A percentile compares a stretch with the other conserved stretches of the same genome.
phyloP scores from a whole-genome alignment of 2,329 filamentous ascomycete genomes.

The Ilyonectria sp. region DNA sequence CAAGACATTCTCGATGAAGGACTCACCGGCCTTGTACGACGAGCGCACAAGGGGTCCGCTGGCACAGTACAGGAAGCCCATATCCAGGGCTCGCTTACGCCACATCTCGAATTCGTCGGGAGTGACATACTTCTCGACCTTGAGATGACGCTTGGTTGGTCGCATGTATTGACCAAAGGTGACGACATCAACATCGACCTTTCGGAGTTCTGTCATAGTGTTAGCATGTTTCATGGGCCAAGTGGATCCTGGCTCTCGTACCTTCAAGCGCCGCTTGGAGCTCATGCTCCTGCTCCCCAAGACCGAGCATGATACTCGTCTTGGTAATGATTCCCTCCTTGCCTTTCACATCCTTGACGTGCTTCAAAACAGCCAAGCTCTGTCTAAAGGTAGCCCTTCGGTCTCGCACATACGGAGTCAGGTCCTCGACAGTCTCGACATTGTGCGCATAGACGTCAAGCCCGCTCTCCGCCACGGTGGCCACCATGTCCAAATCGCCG shows the following conservation, averaged over 20 bases:
- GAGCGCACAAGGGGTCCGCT: constrained; percentile 93
- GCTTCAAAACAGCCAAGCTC: constrained; percentile 83
- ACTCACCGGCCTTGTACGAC: constrained; percentile 97
- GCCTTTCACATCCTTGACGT: constrained; percentile 82
- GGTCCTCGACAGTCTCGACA: constrained; percentile 91
- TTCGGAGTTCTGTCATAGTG: constrained; percentile 76
- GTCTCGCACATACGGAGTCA: constrained; percentile 93
- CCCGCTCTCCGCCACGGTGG: constrained; percentile 86
- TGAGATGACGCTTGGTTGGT: constrained; percentile 96
- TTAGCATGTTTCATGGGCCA: constrained; percentile 29
- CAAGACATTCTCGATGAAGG: constrained; percentile 98
- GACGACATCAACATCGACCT: constrained; percentile 89
- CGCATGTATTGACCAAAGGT: constrained; percentile 99
- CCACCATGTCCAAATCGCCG: constrained; percentile 90
- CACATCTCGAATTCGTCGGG: constrained; percentile 93
- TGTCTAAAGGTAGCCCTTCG: constrained; percentile 91
- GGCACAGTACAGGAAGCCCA: constrained; percentile 98
- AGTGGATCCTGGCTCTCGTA: constrained; percentile 53
- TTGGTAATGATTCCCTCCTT: constrained; percentile 90
- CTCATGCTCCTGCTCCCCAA: constrained; percentile 93
- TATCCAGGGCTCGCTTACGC: constrained; percentile 89
- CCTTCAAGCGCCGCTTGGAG: constrained; percentile 83
- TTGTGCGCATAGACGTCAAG: constrained; percentile 98
- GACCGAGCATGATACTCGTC: constrained; percentile 95
- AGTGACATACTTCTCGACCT: constrained; percentile 95